Base-by-base conservation (phyloP, 352 stramenopile species). In the Phytophthora sp. region DNA sequence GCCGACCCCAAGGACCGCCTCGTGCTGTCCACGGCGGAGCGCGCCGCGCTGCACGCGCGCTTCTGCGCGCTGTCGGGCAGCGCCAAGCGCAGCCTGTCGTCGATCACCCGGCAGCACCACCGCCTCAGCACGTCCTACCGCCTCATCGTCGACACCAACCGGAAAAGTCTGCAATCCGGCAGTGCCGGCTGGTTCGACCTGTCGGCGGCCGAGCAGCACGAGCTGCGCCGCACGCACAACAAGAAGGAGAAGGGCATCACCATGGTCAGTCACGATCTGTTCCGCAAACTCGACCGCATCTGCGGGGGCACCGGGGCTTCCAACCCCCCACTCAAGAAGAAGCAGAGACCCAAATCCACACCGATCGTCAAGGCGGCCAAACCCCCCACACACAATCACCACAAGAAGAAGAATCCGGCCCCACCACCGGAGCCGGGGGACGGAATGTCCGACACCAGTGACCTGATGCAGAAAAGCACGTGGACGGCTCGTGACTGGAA, bases 191-290 rank as follows among this genome's bases (percentile, higher is more conserved):
- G 72, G 72, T 81, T 78, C 42, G 56, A 76, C 1, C 34, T 81
- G 27, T 62, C 72, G 12, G 18, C 49, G 0, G 45, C 56, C 7
- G 60, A 78, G 28, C 69, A 72, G 32, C 57, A 68, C 27, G 62
- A 74, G 28, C 55, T 77, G 18, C 69, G 69, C 15, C 54, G 65
- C 13, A 31, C 43, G 5, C 38, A 52, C 32, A 65, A 34, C 10
- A 67, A 74, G 35, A 74, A 70, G 54, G 57, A 74, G 42, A 71
- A 69, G 43, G 72, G 62, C 5, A 59, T 78, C 61, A 71, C 62
- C 5, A 34, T 65, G 0, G 7, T 81, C 20, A 68, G 18, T 17
- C 39, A 20, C 8, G 56, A 76, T 17, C 48, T 81, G 9, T 81
- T 78, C 35, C 21, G 23, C 3, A 5, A 46, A 28, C 53, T 81